These are phyloP conservation scores for Nemania sp. DNA, from an alignment of 2,329 filamentous ascomycete species.

Conservation along the genomic window DNA sequence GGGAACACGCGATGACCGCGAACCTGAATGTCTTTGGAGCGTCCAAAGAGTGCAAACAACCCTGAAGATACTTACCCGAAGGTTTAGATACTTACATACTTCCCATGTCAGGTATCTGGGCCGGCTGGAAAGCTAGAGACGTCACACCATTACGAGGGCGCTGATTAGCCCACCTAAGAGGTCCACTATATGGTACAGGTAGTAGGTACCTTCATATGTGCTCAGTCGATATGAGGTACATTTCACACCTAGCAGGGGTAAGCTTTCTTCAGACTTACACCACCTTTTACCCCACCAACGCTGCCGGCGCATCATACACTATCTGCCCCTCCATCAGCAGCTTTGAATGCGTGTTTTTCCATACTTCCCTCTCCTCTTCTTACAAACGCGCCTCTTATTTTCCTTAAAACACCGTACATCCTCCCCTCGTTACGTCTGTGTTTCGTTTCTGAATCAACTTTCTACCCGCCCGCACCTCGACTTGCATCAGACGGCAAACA, in stretches of 20 bases:
- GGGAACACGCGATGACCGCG: slow-evolving; percentile 19
- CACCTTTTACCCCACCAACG: slow-evolving; percentile 32
- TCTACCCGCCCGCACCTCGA: slow-evolving; percentile 19
- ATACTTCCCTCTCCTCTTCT: slow-evolving; percentile 24
- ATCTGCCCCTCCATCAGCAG: slow-evolving; percentile 32
- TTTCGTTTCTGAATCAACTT: slow-evolving; percentile 13
- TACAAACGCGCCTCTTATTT: slow-evolving; percentile 22
- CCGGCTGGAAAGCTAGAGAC: slow-evolving; percentile 11
- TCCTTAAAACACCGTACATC: slow-evolving; percentile 23
- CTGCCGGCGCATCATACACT: slow-evolving; percentile 1
- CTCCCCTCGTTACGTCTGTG: slow-evolving; percentile 19
- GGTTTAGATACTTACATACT: too few species aligned
- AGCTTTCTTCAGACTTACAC: slow-evolving; percentile 15
- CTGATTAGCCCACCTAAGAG: not conserved
- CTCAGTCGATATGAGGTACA: too few species aligned
- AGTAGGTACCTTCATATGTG: too few species aligned
- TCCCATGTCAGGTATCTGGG: not conserved
- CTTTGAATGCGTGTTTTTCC: slow-evolving; percentile 35
- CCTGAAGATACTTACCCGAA: too few species aligned
- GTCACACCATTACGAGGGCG: slow-evolving; percentile 17
- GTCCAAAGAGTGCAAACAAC: not conserved
- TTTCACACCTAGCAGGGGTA: slow-evolving; percentile 1
- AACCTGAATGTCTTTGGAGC: slow-evolving; percentile 26
- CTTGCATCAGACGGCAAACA: slow-evolving; percentile 49
- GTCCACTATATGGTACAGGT: too few species aligned